These are phyloP conservation scores for Celoporthe dispersa DNA, from an alignment of 2,329 filamentous ascomycete species.

Conservation along the genomic window DNA sequence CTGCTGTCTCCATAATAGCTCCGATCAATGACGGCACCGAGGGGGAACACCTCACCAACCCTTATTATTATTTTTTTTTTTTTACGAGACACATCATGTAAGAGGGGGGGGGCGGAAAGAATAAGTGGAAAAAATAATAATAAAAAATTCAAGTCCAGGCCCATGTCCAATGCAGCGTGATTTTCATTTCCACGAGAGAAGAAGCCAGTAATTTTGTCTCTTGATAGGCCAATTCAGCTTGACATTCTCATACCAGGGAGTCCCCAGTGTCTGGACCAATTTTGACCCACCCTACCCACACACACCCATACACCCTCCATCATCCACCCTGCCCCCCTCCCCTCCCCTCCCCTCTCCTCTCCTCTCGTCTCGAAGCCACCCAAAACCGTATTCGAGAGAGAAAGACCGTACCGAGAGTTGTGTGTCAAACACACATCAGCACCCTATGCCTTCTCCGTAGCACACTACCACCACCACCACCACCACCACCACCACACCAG, in stretches of 20 bases:
- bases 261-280: slow-evolving; percentile 2
- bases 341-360: too few species aligned
- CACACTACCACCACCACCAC: not conserved
- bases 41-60: not conserved
- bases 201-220: not conserved
- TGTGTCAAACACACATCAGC: not conserved
- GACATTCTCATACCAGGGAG: not conserved
- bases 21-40: slow-evolving; percentile 4
- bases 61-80: not conserved
- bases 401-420: slow-evolving; percentile 4
- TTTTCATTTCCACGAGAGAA: not conserved
- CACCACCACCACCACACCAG: not conserved
- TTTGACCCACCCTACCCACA: not conserved
- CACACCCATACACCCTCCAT: not conserved
- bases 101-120: not conserved
- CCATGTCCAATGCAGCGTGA: not conserved
- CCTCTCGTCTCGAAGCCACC: not conserved
- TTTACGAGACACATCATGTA: not conserved
- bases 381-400: not conserved
- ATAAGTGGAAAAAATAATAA: not conserved
- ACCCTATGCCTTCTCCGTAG: not conserved
- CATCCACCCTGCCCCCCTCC: not conserved
- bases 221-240: slow-evolving; percentile 12
- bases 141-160: not conserved
- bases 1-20: not conserved